Base-by-base conservation (phyloP, 441 rosid genomes). In the Populus hybrid region DNA sequence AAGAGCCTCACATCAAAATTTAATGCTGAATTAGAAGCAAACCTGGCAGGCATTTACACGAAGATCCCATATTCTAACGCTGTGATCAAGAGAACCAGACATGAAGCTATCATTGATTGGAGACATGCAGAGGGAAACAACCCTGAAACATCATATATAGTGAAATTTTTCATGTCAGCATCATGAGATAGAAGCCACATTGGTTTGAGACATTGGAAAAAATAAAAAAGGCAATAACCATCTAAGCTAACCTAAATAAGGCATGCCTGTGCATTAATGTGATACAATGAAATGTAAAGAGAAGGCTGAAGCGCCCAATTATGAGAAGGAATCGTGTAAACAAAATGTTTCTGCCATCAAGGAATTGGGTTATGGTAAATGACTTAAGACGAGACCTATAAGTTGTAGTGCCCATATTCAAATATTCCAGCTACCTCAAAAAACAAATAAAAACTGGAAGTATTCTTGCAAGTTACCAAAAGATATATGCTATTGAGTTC, bases 41-140 rank as follows among this genome's bases (percentile, higher is more conserved):
- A 95, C 98, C 99, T 95, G 99, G 84, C 98, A 94, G 28, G 93
- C 93, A 84, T 93, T 94, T 50, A 94, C 99, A 38, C 98, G 95
- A 84, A 94, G 99, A 89, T 95, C 99, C 98, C 99, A 95, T 65
- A 95, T 91, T 83, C 98, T 90, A 76, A 91, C 95, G 68, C 86
- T 92, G 73, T 90, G 92, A 83, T 95, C 99, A 23, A 95, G 92
- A 70, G 98, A 94, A 79, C 95, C 97, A 77, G 99, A 95, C 95
- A 95, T 95, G 91, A 95, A 95, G 88, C 98, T 92, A 74, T 95
- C 99, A 76, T 95, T 95, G 34, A 91, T 84, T 5, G 97, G 99
- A 40, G 97, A 94, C 98, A 95, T 91, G 87, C 94, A 94, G 77
- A 95, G 97, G 26, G 99, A 93, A 69, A 95, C 97, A 82, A 94